A percentile compares a stretch with the other conserved stretches of the same genome.
Evolutionary conservation across 106 monocot species (phyloP).

Genomic region (Dendrobium nobile): DNA sequence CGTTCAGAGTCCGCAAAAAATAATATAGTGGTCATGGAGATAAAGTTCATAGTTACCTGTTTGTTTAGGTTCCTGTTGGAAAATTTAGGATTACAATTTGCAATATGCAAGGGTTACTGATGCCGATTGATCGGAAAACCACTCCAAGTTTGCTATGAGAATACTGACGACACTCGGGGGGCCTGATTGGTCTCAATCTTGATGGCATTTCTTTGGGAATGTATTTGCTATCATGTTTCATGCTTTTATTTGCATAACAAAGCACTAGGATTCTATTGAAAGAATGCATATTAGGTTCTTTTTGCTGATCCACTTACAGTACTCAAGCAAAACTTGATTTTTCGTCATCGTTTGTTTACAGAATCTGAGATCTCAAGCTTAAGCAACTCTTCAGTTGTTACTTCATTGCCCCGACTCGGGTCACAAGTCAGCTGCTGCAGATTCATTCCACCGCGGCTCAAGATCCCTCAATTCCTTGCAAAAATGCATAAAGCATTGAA

Average conservation of each 20-base stretch:
- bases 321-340: background rate
- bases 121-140: no score
- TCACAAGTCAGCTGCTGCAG: background rate
- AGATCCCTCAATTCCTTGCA: slow-evolving; percentile 1
- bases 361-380: background rate
- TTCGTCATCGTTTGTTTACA: background rate
- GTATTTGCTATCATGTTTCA: no score
- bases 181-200: no score
- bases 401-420: background rate
- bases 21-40: background rate
- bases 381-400: background rate
- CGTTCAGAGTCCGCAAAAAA: no score
- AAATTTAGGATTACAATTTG: background rate
- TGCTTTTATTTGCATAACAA: background rate
- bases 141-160: no score
- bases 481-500: slow-evolving; percentile 4
- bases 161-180: no score
- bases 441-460: background rate
- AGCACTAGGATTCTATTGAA: background rate
- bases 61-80: background rate
- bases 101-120: no score
- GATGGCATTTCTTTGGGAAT: no score
- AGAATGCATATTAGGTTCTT: no score
- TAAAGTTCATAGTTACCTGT: background rate
- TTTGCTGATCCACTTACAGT: background rate